phyloP scores from a whole-genome alignment of 1,139 yeast genomes.

The Magnusiomyces sp. region DNA sequence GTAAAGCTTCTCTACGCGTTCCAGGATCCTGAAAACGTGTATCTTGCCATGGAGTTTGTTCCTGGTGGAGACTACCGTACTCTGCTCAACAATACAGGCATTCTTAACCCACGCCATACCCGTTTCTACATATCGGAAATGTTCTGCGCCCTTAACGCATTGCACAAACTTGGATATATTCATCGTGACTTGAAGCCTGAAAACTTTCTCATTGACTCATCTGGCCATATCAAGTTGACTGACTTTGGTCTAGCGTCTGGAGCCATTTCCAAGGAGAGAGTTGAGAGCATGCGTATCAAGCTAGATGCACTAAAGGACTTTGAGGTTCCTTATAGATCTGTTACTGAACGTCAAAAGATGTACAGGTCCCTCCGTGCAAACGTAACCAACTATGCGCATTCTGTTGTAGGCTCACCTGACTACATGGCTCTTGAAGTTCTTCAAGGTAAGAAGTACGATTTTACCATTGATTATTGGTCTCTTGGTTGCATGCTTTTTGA shows the following conservation, averaged over 20 bases:
- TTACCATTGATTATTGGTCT: slow-evolving; percentile 98
- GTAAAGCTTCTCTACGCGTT: slow-evolving; percentile 90
- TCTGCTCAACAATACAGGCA: slow-evolving; percentile 83
- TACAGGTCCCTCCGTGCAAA: slow-evolving; percentile 63
- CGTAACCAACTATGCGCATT: slow-evolving; percentile 76
- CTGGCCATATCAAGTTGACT: slow-evolving; percentile 93
- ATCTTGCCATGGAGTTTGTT: slow-evolving; percentile 96
- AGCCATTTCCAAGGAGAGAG: slow-evolving; percentile 83
- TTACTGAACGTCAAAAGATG: slow-evolving; percentile 77
- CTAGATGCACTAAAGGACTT: slow-evolving; percentile 66
- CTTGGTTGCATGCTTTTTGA: slow-evolving; percentile 92
- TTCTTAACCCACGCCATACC: slow-evolving; percentile 89
- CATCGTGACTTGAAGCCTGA: slow-evolving; percentile 98
- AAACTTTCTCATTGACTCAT: slow-evolving; percentile 85
- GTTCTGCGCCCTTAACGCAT: slow-evolving; percentile 89
- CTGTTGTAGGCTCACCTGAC: slow-evolving; percentile 97
- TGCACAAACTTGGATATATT: slow-evolving; percentile 91
- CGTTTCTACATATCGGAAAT: slow-evolving; percentile 91
- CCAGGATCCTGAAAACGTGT: slow-evolving; percentile 85
- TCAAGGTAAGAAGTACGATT: slow-evolving; percentile 88
- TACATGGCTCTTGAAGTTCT: slow-evolving; percentile 98
- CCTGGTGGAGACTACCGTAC: slow-evolving; percentile 99
- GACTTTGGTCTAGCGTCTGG: slow-evolving; percentile 98
- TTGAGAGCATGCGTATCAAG: slow-evolving; percentile 84
- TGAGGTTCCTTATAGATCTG: slow-evolving; percentile 61